Evolutionary conservation across 306 rosid genomes (phyloP), one percentile per base, ranked within the genome.

Genomic region (Cucurbita moschata): DNA sequence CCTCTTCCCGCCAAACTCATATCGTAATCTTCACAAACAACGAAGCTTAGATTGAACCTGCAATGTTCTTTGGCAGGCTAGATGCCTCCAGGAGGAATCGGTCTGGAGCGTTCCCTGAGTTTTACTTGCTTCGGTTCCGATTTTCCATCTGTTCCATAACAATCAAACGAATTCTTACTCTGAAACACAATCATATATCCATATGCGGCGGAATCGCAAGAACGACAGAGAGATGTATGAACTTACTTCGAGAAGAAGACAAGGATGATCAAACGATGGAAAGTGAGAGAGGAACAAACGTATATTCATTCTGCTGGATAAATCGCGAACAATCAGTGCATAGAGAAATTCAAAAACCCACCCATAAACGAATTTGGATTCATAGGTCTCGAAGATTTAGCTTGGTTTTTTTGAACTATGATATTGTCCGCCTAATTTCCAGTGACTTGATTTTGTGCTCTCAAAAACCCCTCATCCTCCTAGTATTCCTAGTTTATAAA

Each of bases 61-160:
- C 98, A 94, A 49, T 90, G 92, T 74, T 94, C 97, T 80, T 90
- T 94, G 16, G 98, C 98, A 0, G 98, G 98, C 77, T 94, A 89
- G 53, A 89, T 90, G 40, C 96, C 96, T 78, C 97, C 98, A 12
- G 92, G 92, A 61, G 95, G 92, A 35, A 94, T 89, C 54, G 98
- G 92, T 67, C 78, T 88, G 73, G 98, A 90, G 75, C 83, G 89
- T 52, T 81, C 88, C 78, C 88, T 88, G 73, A 87, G 78, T 78
- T 81, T 82, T 49, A 84, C 77, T 26, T 82, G 78, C 62, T 82
- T 84, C 10, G 88, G 78, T 42, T 64, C 82, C 4, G 84, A 4
- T 42, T 80, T 75, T 71, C 75, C 79, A 81, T 86, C 92, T 87
- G 86, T 38, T 61, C 65, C 77, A 64, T 59, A 67, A 26, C 62